Conservation (phyloP, 768 basidiomycete genomes). For the Mycena rebaudengoi region DNA sequence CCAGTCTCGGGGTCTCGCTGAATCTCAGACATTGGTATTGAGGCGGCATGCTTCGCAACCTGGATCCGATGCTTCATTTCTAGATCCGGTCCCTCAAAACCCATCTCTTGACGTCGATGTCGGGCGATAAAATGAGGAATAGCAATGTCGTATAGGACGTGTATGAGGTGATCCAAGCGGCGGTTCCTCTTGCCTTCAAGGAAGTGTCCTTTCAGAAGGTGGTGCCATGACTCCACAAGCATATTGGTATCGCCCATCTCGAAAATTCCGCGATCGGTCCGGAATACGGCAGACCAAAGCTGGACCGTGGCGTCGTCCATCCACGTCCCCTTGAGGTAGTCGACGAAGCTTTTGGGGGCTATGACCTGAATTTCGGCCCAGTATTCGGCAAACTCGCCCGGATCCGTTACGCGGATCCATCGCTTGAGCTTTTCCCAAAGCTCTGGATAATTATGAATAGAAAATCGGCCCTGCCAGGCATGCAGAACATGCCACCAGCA, state of each 20-base stretch:
- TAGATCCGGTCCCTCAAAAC: background rate
- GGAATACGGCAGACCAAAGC: conserved; percentile 13
- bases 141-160: background rate
- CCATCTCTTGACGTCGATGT: background rate
- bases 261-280: background rate
- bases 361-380: background rate
- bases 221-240: conserved; percentile 17
- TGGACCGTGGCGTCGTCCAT: background rate
- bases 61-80: background rate
- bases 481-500: conserved; percentile 23
- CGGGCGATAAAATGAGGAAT: conserved; percentile 1
- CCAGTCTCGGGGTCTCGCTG: background rate
- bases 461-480: conserved; percentile 19
- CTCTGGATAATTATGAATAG: background rate
- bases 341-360: background rate
- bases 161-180: background rate
- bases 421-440: conserved; percentile 11
- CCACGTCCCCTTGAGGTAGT: conserved; percentile 1
- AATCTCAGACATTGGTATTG: background rate
- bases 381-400: background rate
- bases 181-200: conserved; percentile 9
- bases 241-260: conserved; percentile 16
- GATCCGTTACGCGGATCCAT: no score
- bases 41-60: background rate
- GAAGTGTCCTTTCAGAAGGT: background rate